Base-by-base conservation (phyloP, 192 early-diverging fungal species). In the Backusella australiensis region DNA sequence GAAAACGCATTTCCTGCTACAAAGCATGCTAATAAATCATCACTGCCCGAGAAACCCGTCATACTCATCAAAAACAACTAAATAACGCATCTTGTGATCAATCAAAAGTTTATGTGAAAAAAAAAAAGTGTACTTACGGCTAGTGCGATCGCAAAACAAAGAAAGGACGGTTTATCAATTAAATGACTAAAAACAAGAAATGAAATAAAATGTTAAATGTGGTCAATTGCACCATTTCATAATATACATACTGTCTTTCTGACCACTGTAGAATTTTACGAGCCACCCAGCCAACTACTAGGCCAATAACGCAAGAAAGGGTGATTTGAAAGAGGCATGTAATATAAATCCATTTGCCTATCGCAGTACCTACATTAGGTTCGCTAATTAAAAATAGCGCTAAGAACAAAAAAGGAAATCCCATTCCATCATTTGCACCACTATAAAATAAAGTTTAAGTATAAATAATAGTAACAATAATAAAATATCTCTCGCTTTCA, bases 151-250 rank as follows among this genome's bases (percentile, higher is more conserved):
- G 90, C 89, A 77, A 95, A 95, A 14, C 89, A 90, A 53, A 97
- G 85, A 70, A 98, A 93, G 29, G 89, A 93, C 65, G 92, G 92
- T 75, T 96, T 93, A 77, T 98, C 97, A 53, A 97, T 95, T 79
- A 90, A 89, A 11, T 92, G 89, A n/a, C 88, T 87, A 84, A 34
- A 52, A 52, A 42, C 23, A 69, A 23, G 42, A 68, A 38, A 38
- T 19, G 39, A 41, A 41, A 26, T 42, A 63, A 12, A 63, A 14
- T 8, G 23, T 23, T 59, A 59, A 59, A 23, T 21, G 23, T 26
- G 23, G 26, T 59, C 7, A 11, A 63, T 21, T 29, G n/a, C 21
- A 41, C 23, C 21, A 38, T 38, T 6, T 7, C 34, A 63, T 63
- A 63, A 38, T 42, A 26, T 41, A 69, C 75, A 34, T 83, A 86